Percentiles rank a stretch among this genome's conserved stretches.
These are phyloP conservation scores for Xylariaceae sp. DNA, from an alignment of 2,329 filamentous ascomycete species.

Conservation along the genomic window DNA sequence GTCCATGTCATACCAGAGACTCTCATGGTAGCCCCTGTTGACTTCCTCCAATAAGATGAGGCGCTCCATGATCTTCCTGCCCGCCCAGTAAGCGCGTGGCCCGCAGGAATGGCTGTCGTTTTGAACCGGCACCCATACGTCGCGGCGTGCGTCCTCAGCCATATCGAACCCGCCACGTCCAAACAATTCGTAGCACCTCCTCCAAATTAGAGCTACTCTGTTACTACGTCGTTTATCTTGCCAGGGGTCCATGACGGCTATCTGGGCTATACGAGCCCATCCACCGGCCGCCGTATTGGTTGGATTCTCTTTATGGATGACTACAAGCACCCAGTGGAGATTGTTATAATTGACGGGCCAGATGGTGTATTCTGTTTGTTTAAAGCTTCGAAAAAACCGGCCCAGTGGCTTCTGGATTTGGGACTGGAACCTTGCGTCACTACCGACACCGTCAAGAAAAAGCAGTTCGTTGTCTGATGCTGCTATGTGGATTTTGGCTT, in stretches of 20 bases:
- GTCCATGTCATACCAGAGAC: conserved; percentile 20
- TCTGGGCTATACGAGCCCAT: conserved; percentile 18
- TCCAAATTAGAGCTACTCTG: neutral
- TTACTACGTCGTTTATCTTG: rapidly evolving
- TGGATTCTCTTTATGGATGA: conserved; percentile 22
- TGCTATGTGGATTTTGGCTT: conserved; percentile 15
- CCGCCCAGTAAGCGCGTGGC: conserved; percentile 27
- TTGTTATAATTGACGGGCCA: conserved; percentile 19
- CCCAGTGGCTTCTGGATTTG: neutral
- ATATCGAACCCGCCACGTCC: conserved; percentile 5
- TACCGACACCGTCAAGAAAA: neutral
- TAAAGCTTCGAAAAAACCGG: conserved; percentile 4
- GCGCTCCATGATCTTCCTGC: conserved; percentile 27
- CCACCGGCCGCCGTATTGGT: neutral
- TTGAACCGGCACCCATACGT: conserved; percentile 23
- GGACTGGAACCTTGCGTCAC: neutral
- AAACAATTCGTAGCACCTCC: conserved; percentile 8
- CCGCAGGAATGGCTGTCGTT: conserved; percentile 23
- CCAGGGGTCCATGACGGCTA: conserved; percentile 24
- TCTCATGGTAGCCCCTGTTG: neutral
- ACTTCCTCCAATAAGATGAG: conserved; percentile 14
- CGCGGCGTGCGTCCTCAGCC: neutral
- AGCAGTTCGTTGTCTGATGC: neutral
- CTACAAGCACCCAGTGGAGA: conserved; percentile 26
- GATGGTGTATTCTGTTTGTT: conserved; percentile 21